These are phyloP conservation scores for Eremothecium coryli DNA, from an alignment of 1,139 yeast species.

Conservation along the genomic window DNA sequence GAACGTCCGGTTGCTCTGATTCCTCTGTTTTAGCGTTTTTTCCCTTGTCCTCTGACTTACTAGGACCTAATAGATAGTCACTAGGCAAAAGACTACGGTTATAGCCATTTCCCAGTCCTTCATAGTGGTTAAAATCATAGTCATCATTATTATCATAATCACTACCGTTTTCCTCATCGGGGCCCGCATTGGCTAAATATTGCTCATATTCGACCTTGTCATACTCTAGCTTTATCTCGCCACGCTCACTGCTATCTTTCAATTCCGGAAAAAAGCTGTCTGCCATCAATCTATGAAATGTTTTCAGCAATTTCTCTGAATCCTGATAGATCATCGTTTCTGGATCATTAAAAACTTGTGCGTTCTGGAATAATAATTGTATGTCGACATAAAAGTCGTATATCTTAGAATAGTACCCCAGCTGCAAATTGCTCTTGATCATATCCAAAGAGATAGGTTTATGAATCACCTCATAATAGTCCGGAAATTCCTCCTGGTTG, in stretches of 20 bases:
- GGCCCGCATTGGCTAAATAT: conserved; percentile 21
- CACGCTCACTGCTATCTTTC: conserved; percentile 26
- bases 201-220: conserved; percentile 25
- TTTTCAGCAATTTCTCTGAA: conserved; percentile 37
- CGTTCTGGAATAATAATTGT: conserved; percentile 45
- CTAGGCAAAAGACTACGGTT: conserved; percentile 24
- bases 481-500: conserved; percentile 47
- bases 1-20: conserved; percentile 17
- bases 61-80: conserved; percentile 27
- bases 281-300: conserved; percentile 21
- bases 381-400: conserved; percentile 43
- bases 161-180: conserved; percentile 16
- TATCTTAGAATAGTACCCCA: conserved; percentile 39
- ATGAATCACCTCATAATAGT: conserved; percentile 46
- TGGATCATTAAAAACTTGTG: conserved; percentile 49
- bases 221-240: conserved; percentile 26
- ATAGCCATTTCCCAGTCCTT: conserved; percentile 30
- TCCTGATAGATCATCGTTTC: conserved; percentile 49
- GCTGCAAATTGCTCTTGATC: conserved; percentile 37
- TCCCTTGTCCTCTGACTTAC: conserved; percentile 7
- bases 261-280: conserved; percentile 24
- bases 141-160: conserved; percentile 14
- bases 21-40: conserved; percentile 9
- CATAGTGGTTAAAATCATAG: conserved; percentile 26
- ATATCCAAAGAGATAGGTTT: conserved; percentile 49